Percentiles rank a stretch among this genome's conserved stretches.
These are phyloP conservation scores for Podaxis sp. DNA, from an alignment of 768 basidiomycete genomes.

Conservation along the genomic window DNA sequence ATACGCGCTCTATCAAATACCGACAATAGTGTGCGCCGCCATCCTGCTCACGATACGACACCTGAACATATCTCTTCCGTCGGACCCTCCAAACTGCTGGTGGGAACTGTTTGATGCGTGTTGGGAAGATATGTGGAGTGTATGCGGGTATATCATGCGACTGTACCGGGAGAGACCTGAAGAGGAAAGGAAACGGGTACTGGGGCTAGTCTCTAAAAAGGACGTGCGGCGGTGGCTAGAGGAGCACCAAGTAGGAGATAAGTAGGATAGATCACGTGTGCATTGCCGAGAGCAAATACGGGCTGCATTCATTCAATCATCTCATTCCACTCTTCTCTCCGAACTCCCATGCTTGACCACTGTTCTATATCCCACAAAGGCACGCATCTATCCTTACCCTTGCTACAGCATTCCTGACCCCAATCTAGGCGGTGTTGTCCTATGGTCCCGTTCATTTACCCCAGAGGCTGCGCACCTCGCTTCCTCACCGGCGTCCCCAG, in stretches of 20 bases:
- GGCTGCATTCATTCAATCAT: not conserved
- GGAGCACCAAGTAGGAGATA: slow-evolving; percentile 32
- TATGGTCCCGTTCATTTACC: slow-evolving; percentile 95
- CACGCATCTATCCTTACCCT: slow-evolving; percentile 22
- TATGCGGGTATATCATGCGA: slow-evolving; percentile 83
- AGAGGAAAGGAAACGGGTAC: slow-evolving; percentile 41
- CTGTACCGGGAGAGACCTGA: slow-evolving; percentile 64
- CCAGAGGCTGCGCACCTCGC: slow-evolving; percentile 75
- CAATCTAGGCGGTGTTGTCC: slow-evolving; percentile 77
- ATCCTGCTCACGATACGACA: slow-evolving; percentile 81
- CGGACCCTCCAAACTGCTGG: slow-evolving; percentile 74
- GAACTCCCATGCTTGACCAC: slow-evolving; percentile 78
- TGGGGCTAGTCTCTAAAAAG: slow-evolving; percentile 71
- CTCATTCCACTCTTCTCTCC: not conserved
- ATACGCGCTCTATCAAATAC: slow-evolving; percentile 86
- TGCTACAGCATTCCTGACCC: not conserved
- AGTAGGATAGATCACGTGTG: slow-evolving; percentile 11
- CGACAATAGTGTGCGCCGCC: slow-evolving; percentile 86
- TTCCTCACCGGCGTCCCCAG: slow-evolving; percentile 73
- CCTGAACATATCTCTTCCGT: slow-evolving; percentile 72
- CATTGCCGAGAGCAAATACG: not conserved
- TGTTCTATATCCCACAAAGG: slow-evolving; percentile 96
- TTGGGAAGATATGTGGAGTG: slow-evolving; percentile 85
- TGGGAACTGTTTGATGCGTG: slow-evolving; percentile 92
- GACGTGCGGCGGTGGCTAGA: slow-evolving; percentile 85